Evolutionary conservation across 495 filamentous ascomycete species (phyloP), one percentile per base, ranked within the genome.

Genomic region (Penicillium paradoxum): DNA sequence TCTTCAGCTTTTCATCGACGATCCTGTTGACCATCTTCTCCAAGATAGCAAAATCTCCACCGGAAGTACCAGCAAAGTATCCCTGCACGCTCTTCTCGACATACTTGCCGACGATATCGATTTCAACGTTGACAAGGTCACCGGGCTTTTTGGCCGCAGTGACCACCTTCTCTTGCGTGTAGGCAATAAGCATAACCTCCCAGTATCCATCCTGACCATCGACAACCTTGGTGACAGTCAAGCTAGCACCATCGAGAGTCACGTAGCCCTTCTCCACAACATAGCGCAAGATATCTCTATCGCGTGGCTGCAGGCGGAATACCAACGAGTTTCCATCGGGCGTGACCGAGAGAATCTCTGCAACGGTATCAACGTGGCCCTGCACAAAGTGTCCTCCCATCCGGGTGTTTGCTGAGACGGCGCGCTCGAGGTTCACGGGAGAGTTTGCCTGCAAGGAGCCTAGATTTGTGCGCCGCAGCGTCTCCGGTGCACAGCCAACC

Each of bases 141-240:
- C 95, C 91, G n/a, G 75, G 70, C 67, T 78, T 75, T 79, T 99
- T 97, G 10, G 67, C 71, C 9, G 87, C 89, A 52, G 87, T 88
- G 2, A 96, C 89, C 30, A 97, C 83, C 69, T 85, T 84, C 73
- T 91, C 90, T 75, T 97, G 95, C 34, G 95, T 96, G 62, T 99
- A 99, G n/a, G 89, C 83, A 68, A 99, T 96, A 39, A 99, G 74
- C 95, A 99, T 99, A 9, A 99, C 87, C 80, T 97, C 93, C 83
- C 88, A 97, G 84, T 88, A 97, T 7, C 84, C 86, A 55, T 85
- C 87, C 27, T 58, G 72, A 32, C 88, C 87, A 62, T 90, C 66
- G 24, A 73, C 73, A 2, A 97, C 93, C 58, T 77, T 72, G 6
- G 91, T 96, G 1, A 99, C 80, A 0, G 95, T 99, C 75, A 99